Evolutionary conservation across 1,139 yeast genomes (phyloP), one percentile per base, ranked within the genome.

Genomic region (Taphrina deformans): DNA sequence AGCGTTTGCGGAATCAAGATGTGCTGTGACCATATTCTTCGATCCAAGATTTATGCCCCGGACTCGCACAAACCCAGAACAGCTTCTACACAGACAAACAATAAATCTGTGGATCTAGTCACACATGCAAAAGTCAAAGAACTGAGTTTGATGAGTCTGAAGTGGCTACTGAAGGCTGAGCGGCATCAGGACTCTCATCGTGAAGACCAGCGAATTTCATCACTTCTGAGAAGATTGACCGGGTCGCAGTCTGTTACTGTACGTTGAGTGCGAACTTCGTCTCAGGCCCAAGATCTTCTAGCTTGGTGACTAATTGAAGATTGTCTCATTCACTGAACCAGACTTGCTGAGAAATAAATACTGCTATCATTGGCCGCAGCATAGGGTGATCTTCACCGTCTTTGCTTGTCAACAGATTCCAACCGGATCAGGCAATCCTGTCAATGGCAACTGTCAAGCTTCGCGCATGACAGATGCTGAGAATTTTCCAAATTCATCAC

Each of bases 1-100:
- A 87, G 89, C 27, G 91, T 97, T 96, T 77, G 85, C 66, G 96
- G 96, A 0, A 77, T 89, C 5, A 80, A 79, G 46, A 14, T 40
- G 7, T 59, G 63, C 29, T 59, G 63, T 31, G 27, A 48, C 18
- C 12, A 50, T 5, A 48, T 58, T 27, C 38, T 58, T 10, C n/a
- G 10, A 5, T 10, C 27, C 1, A 27, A 21, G 5, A 2, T 31
- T 10, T 10, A 16, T 21, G 48, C 24, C 24, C n/a, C n/a, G n/a
- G n/a, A n/a, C n/a, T n/a, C n/a, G n/a, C 10, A 44, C 4, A n/a
- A 44, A 21, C 27, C 35, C 14, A 38, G 14, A 29, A 29, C 33
- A 29, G 18, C 12, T 12, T 1, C 41, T 4, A 7, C 41, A 31
- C 5, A 31, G 12, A 38, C 41, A n/a, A 38, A 7, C 41, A 38